Conservation (phyloP, 257 asterid genomes). For the Nicotiana knightiana region DNA sequence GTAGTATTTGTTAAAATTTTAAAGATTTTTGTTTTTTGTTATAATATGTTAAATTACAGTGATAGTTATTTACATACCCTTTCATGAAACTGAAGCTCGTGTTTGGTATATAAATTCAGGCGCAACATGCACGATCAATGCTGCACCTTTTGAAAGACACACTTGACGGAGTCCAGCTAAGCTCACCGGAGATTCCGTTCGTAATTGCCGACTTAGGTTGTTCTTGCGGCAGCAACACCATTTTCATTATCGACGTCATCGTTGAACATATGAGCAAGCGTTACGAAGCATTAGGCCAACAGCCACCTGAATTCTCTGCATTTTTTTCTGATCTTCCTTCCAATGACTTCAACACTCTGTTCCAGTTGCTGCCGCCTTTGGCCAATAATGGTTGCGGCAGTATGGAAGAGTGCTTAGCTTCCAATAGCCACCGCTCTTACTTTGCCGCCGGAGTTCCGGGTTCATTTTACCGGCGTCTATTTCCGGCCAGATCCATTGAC, state of each 20-base stretch:
- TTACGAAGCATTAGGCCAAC: constrained; percentile 43
- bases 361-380: constrained; percentile 76
- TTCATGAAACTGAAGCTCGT: not conserved
- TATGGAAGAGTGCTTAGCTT: constrained; percentile 88
- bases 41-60: too few relatives aligned
- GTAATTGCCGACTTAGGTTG: constrained; percentile 90
- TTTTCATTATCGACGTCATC: constrained; percentile 67
- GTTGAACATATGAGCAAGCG: constrained; percentile 63
- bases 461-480: constrained; percentile 78
- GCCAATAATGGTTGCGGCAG: constrained; percentile 45
- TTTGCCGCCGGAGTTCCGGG: constrained; percentile 98
- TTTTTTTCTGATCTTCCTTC: constrained; percentile 87
- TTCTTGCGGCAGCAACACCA: constrained; percentile 83
- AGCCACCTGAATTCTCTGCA: constrained; percentile 73
- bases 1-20: too few relatives aligned
- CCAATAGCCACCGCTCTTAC: constrained; percentile 67
- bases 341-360: constrained; percentile 84
- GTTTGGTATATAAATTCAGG: constrained; percentile 28
- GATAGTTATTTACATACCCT: too few relatives aligned
- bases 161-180: constrained; percentile 53
- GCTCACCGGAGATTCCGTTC: constrained; percentile 44
- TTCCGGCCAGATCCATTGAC: constrained; percentile 66
- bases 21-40: too few relatives aligned
- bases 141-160: constrained; percentile 61
- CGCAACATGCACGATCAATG: constrained; percentile 78